These are phyloP conservation scores for Pseudogymnoascus destructans DNA, from an alignment of 2,329 filamentous ascomycete genomes.

Conservation along the genomic window DNA sequence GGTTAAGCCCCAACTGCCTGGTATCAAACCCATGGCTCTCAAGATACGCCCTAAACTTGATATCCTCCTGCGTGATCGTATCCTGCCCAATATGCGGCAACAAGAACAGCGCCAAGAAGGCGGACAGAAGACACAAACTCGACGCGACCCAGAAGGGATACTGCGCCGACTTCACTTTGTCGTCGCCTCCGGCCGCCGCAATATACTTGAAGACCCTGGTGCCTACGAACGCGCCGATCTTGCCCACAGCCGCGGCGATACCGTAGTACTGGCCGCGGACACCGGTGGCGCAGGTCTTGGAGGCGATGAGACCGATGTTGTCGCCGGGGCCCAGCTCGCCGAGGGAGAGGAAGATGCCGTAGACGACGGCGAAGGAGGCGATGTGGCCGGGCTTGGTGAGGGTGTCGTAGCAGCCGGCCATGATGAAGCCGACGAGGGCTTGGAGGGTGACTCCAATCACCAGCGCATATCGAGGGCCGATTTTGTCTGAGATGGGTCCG, in stretches of 20 bases:
- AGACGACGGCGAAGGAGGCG: constrained; percentile 65
- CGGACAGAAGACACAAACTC: constrained; percentile 62
- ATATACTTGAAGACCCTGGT: constrained; percentile 72
- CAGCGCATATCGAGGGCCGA: constrained; percentile 67
- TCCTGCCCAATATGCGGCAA: constrained; percentile 73
- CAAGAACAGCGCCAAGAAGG: constrained; percentile 49
- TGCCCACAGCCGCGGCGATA: constrained; percentile 59
- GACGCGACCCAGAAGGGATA: constrained; percentile 85
- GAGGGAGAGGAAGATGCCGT: constrained; percentile 63
- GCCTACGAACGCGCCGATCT: constrained; percentile 74
- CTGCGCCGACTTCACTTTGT: constrained; percentile 57
- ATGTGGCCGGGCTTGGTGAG: constrained; percentile 56
- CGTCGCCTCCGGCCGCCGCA: constrained; percentile 41
- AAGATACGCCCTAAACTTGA: constrained; percentile 61
- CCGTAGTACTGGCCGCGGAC: constrained; percentile 71
- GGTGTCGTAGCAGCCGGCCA: constrained; percentile 64
- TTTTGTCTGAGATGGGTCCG: constrained; percentile 61
- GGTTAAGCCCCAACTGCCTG: constrained; percentile 35
- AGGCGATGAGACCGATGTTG: constrained; percentile 78
- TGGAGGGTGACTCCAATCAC: constrained; percentile 59
- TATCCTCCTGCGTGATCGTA: constrained; percentile 69
- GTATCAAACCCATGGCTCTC: constrained; percentile 66
- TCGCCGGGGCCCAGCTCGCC: constrained; percentile 79
- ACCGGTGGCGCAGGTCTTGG: constrained; percentile 77
- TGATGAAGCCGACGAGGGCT: constrained; percentile 71